These are phyloP conservation scores for Sporothrix schenckii DNA, from an alignment of 2,329 filamentous ascomycete genomes.

Conservation along the genomic window DNA sequence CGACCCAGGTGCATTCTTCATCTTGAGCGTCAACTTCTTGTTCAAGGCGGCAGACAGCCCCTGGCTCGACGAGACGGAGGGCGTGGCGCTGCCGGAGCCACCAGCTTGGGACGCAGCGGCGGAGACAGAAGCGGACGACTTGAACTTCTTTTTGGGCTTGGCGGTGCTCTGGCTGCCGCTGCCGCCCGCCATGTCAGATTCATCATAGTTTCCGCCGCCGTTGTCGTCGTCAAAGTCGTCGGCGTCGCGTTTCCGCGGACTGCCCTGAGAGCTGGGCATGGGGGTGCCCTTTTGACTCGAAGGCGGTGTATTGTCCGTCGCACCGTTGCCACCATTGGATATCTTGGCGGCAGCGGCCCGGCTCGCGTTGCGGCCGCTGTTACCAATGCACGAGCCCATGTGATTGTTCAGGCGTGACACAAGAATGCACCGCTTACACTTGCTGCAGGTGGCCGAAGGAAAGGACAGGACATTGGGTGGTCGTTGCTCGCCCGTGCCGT, in stretches of 20 bases:
- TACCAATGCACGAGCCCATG: constrained; percentile 69
- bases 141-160: constrained; percentile 61
- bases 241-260: constrained; percentile 60
- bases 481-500: constrained; percentile 52
- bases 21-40: constrained; percentile 44
- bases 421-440: constrained; percentile 67
- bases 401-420: constrained; percentile 68
- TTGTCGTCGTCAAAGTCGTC: constrained; percentile 60
- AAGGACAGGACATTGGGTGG: constrained; percentile 66
- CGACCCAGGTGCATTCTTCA: constrained; percentile 53
- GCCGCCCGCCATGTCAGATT: constrained; percentile 41
- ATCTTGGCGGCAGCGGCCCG: constrained; percentile 66
- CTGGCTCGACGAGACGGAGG: constrained; percentile 35
- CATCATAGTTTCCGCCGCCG: constrained; percentile 48
- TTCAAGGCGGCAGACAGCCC: constrained; percentile 31
- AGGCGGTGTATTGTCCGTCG: constrained; percentile 61
- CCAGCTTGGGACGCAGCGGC: neutral
- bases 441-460: constrained; percentile 67
- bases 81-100: constrained; percentile 28
- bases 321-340: constrained; percentile 59
- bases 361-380: constrained; percentile 65
- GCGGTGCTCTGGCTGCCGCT: constrained; percentile 23
- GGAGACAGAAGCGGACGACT: constrained; percentile 41
- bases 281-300: constrained; percentile 67
- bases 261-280: constrained; percentile 57